phyloP scores from a whole-genome alignment of 495 filamentous ascomycete genomes.

The Neurospora sp. region DNA sequence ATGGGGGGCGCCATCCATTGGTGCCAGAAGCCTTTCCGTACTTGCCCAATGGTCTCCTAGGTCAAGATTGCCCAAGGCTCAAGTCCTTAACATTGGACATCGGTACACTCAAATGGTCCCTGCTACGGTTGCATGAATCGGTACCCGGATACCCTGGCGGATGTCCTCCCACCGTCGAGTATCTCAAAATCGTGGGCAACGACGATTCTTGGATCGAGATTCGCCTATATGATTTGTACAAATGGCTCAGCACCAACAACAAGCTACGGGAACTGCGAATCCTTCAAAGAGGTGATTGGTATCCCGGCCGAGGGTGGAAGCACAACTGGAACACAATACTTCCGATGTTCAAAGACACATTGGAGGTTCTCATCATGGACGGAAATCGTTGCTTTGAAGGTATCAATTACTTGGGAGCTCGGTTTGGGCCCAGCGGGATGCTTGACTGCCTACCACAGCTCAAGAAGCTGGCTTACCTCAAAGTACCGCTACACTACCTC shows the following conservation, averaged over 20 bases:
- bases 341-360: neutral
- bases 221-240: neutral
- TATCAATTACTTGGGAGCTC: rapidly evolving
- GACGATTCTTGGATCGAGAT: neutral
- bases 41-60: neutral
- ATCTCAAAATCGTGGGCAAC: neutral
- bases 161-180: neutral
- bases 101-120: neutral
- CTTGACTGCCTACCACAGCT: neutral
- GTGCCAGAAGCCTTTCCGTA: neutral
- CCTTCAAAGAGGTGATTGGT: neutral
- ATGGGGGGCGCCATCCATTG: neutral
- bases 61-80: neutral
- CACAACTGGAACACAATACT: neutral
- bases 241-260: neutral
- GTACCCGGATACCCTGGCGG: neutral
- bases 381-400: neutral
- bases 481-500: neutral
- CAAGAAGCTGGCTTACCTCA: neutral
- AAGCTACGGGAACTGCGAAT: neutral
- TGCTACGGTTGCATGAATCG: neutral
- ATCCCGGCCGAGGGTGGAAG: neutral
- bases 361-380: neutral
- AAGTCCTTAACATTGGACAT: neutral
- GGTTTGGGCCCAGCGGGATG: neutral